A percentile compares a stretch with the other conserved stretches of the same genome.
Evolutionary conservation across 768 basidiomycete species (phyloP).

Genomic region (Harrya chromipes): DNA sequence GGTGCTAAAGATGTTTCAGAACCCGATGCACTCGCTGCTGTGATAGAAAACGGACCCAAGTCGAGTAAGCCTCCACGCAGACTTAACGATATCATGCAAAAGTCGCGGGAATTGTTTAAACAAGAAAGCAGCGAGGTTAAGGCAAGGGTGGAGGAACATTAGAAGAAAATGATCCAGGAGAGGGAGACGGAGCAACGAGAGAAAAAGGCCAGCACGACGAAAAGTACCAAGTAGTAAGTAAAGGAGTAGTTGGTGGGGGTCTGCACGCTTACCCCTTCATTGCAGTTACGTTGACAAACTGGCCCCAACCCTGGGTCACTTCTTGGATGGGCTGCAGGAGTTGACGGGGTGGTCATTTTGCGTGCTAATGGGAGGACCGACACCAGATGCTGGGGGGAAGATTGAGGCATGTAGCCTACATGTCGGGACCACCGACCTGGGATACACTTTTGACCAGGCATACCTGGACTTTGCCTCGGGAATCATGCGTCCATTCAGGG

Average conservation of each 20-base stretch:
- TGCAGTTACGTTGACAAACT: not conserved
- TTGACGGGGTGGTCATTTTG: not conserved
- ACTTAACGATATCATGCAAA: not conserved
- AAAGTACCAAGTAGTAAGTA: not conserved
- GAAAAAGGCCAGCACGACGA: not conserved
- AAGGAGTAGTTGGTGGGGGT: too few species aligned
- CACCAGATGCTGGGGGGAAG: not conserved
- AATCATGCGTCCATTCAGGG: too few species aligned
- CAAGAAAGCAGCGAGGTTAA: not conserved
- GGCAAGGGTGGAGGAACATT: not conserved
- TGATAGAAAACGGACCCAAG: not conserved
- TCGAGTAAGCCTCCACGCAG: not conserved
- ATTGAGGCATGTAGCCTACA: not conserved
- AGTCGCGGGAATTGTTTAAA: not conserved
- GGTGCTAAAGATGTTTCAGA: not conserved
- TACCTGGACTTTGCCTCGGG: not conserved
- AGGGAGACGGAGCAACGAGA: not conserved
- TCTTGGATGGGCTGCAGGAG: not conserved
- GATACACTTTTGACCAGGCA: not conserved
- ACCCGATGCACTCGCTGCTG: not conserved
- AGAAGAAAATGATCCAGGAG: not conserved
- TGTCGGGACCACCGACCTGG: not conserved
- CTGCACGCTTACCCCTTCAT: not conserved
- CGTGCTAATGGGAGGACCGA: not conserved
- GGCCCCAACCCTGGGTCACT: not conserved